Evolutionary conservation across 2,329 filamentous ascomycete species (phyloP), one percentile per base, ranked within the genome.

Genomic region (Aspergillus aculeatinus): DNA sequence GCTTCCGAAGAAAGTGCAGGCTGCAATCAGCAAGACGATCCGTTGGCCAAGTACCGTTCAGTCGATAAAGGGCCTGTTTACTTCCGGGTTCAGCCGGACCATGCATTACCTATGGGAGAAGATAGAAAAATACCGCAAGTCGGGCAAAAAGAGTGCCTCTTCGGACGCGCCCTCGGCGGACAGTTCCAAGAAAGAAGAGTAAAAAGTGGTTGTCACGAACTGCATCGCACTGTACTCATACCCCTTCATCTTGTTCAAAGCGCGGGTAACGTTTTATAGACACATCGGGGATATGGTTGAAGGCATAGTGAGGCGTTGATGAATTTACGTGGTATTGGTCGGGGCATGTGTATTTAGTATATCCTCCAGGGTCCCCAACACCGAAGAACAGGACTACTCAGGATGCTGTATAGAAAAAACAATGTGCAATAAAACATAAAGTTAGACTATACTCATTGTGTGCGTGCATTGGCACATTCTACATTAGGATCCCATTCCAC

Each of bases 11-110:
- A 88, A 89, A 66, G 86, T 98, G 19, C 85, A 88, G 35, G 82
- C 83, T 42, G 89, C 92, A 47, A 93, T 99, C 70, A 89, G 87
- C 71, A 89, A 90, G 72, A 98, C 96, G 0, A 91, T 98, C 68
- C 85, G 87, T 58, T 98, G 95, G 95, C 93, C 95, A 0, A 95
- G 92, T 69, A 92, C 91, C 2, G 87, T 87, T 5, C 94, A 99
- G 77, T 95, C 88, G 57, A 73, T 94, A 63, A 99, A 99, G 78
- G 88, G 92, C 2, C 74, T 90, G 1, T 75, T 97, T 49, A 98
- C 92, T 2, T 88, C 90, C 0, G 96, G 95, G 0, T 73, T 90
- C 16, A 72, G 80, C 6, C 85, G 88, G 68, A 89, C 88, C 5
- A 83, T 85, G 80, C 85, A 87, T 63, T 99, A 99, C 74, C 70